Base-by-base conservation (phyloP, 129 eudicot species). In the Tagetes patula region DNA sequence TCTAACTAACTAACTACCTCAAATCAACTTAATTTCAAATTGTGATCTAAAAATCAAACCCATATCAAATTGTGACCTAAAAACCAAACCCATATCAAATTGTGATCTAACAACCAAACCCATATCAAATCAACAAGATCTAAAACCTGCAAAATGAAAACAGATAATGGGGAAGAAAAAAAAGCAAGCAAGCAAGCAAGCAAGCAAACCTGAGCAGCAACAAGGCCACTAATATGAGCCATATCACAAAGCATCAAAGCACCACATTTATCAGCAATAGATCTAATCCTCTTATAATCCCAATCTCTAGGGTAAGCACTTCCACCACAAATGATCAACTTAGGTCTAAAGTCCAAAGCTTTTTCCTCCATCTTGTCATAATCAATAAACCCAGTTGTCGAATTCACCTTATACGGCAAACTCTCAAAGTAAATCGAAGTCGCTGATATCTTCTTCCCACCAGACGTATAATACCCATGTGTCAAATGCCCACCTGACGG, bases 141-240 rank as follows among this genome's bases (percentile, higher is more conserved):
- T 40, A 40, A 40, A 20, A 20, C 27, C 27, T 20, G 27, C 27
- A 20, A 20, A 20, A 20, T 20, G 27, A 0, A 20, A 20, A 20
- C 0, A 20, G 27, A 20, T 20, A 0, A 20, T 20, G 27, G 27
- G 27, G 27, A 20, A 20, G 27, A 20, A 14, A 33, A 68, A 68
- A 3, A 41, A 1, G 3, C 30, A 11, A 75, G 8, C 12, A 41
- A 34, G 53, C 2, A 55, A n/a, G 37, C 14, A 37, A 3, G 36
- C 4, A 45, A 55, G n/a, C 41, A 72, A 84, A 95, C 99, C 96
- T 90, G 94, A 86, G 99, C 97, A 88, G 99, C 99, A 81, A 95
- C 99, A 82, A 95, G 99, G 58, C 99, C 99, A 82, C 99, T 95
- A 43, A 95, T 95, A 67, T 95, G 99, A 73, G 99, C 99, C 99